Conservation (phyloP, 805 yeast genomes). For the Metschnikowia shivogae region DNA sequence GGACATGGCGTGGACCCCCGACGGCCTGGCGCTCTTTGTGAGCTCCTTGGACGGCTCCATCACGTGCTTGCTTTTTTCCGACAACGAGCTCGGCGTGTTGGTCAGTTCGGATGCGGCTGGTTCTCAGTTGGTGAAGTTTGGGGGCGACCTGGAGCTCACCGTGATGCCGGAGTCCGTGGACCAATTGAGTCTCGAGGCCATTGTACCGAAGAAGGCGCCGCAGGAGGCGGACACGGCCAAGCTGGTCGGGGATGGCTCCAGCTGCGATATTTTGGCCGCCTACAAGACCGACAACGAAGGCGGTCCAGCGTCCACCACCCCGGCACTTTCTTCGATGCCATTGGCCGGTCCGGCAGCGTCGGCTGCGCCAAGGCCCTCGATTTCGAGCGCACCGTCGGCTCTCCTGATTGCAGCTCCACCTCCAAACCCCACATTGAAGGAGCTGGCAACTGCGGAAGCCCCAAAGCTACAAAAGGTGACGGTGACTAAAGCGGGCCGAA, state of each 20-base stretch:
- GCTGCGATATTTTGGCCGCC: background rate
- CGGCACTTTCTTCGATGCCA: too few species aligned
- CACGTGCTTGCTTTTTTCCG: constrained; percentile 60
- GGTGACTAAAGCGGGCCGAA: constrained; percentile 71
- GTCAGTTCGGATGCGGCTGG: constrained; percentile 63
- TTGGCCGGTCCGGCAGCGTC: too few species aligned
- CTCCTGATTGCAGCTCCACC: background rate
- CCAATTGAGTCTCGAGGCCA: constrained; percentile 51
- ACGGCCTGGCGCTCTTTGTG: constrained; percentile 67
- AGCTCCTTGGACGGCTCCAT: constrained; percentile 86
- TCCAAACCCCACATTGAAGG: background rate
- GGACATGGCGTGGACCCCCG: constrained; percentile 85
- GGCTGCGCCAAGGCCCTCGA: background rate
- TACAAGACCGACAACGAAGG: background rate
- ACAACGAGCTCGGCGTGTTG: constrained; percentile 58
- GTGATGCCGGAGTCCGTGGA: constrained; percentile 83
- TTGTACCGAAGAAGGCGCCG: background rate
- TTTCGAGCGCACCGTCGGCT: background rate
- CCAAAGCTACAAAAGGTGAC: constrained; percentile 44
- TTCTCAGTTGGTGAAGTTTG: constrained; percentile 72
- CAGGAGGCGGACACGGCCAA: too few species aligned
- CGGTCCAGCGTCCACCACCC: too few species aligned
- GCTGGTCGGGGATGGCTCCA: background rate
- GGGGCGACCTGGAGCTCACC: constrained; percentile 80
- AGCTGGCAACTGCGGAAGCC: background rate